Base-by-base conservation (phyloP, 805 yeast species). In the Candida insectorum region DNA sequence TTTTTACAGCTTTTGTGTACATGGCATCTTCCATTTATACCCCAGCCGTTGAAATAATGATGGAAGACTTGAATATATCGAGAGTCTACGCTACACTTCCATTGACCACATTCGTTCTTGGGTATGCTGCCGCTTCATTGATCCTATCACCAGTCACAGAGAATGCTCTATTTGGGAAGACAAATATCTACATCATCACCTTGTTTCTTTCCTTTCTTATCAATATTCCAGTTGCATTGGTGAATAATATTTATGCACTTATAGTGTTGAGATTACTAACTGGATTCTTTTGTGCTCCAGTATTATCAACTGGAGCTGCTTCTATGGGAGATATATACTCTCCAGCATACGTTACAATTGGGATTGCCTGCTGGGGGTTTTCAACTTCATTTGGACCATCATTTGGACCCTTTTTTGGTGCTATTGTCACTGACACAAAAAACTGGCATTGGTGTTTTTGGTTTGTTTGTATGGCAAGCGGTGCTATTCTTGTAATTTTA, bases 71-170 rank as follows among this genome's bases (percentile, higher is more conserved):
- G 45, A 43, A 55, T n/a, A 62, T 73, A 6, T 56, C 70, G 9
- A 55, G 54, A 24, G 68, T 65, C 5, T 63, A 63, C 6, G 77
- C 78, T 0, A 58, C 71, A 1, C 56, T 79, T 24, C 78, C 79
- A 4, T 60, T 79, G 44, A 60, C 81, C 0, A 40, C 76, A 32
- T 79, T 73, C 42, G 79, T 79, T 8, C 46, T 77, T 18, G 85
- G 83, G 10, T 78, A 79, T 47, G 84, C 79, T 33, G 33, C 77
- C 16, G 84, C 84, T 1, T 82, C 84, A 1, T 61, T 78, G 63
- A 40, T 78, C 1, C 71, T 77, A 30, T 71, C 81, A 0, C 84
- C 85, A 5, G 45, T 79, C 42, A 69, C 80, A 7, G 85, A 79
- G 49, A 64, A 73, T 33, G 73, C 79, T 1, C 49, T 55, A 3